Evolutionary conservation across 352 stramenopile species (phyloP).

Genomic region (Phytophthora idaei): DNA sequence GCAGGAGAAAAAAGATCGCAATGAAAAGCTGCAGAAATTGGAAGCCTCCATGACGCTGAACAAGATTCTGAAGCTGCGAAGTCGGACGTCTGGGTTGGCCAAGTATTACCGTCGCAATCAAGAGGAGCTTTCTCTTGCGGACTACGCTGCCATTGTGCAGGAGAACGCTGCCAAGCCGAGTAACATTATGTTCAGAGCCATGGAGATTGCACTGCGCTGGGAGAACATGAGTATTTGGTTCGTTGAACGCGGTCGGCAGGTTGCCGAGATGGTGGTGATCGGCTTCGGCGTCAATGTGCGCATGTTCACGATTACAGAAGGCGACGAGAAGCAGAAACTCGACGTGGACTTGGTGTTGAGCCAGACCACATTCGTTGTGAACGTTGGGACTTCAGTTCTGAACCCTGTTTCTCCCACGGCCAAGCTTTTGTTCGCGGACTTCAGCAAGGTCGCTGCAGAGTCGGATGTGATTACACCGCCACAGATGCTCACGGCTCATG

Average conservation of each 20-base stretch:
- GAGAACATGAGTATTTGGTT: slow-evolving; percentile 64
- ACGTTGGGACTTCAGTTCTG: slow-evolving; percentile 42
- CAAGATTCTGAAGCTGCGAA: slow-evolving; percentile 57
- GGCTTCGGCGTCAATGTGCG: slow-evolving; percentile 58
- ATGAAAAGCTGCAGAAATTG: slow-evolving; percentile 44
- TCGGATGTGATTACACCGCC: slow-evolving; percentile 37
- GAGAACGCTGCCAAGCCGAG: slow-evolving; percentile 46
- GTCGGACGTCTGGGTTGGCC: slow-evolving; percentile 38
- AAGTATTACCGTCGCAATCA: slow-evolving; percentile 51
- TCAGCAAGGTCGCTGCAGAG: slow-evolving; percentile 38
- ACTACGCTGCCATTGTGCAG: slow-evolving; percentile 46
- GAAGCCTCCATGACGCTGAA: slow-evolving; percentile 54
- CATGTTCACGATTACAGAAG: slow-evolving; percentile 46
- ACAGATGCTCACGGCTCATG: slow-evolving; percentile 51
- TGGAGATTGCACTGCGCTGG: slow-evolving; percentile 55
- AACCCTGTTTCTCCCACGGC: slow-evolving; percentile 44
- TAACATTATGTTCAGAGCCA: slow-evolving; percentile 65
- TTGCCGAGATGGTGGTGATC: slow-evolving; percentile 56
- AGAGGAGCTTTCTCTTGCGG: slow-evolving; percentile 46
- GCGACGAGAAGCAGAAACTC: slow-evolving; percentile 50
- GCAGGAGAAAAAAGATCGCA: slow-evolving; percentile 46
- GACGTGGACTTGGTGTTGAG: slow-evolving; percentile 56
- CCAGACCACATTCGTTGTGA: slow-evolving; percentile 60
- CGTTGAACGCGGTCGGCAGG: slow-evolving; percentile 43
- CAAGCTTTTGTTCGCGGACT: slow-evolving; percentile 65